Evolutionary conservation across 805 yeast species (phyloP), one percentile per base, ranked within the genome.

Genomic region (Barnettozyma californica): DNA sequence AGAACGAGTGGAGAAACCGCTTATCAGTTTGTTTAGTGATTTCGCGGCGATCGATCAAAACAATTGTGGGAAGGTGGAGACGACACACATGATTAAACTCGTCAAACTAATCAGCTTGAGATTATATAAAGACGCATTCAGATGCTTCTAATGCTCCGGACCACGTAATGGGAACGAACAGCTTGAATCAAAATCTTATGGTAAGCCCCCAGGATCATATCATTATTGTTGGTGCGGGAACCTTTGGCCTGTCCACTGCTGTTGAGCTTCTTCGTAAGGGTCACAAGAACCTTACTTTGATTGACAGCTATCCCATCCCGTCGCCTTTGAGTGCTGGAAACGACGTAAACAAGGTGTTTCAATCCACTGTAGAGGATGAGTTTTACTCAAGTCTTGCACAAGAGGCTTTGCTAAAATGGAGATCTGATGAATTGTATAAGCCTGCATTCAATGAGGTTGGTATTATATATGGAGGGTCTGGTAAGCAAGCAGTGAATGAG

Each of bases 241-340:
- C 73, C 0, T 71, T 69, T 55, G 77, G 77, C 5, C 61, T 73
- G 7, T 70, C 75, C 4, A 70, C 76, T 0, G 73, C 70, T 3
- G 52, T 72, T 2, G 65, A 67, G 37, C 57, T 73, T 9, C 53
- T 64, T 1, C 57, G 69, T 3, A 58, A 61, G 27, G 74, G 73
- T 2, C 58, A 61, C 43, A 57, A 53, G 38, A 52, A 66, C 29
- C 54, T 69, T 8, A 59, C 65, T 0, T 41, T 66, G 11, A 35
- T 68, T 3, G 74, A 69, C 45, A 64, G 67, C 0, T 61, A 59
- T 47, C 56, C 57, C 4, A 55, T 66, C 7, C 75, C 75, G 1
- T 70, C 75, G 1, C 65, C 68, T 3, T 40, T 65, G 4, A 57
- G 70, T 20, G 76, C 76, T 14, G 74, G 69, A 10, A 65, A 69